Conservation (phyloP, 176 grass and related monocot species). For the Ensete glaucum region DNA sequence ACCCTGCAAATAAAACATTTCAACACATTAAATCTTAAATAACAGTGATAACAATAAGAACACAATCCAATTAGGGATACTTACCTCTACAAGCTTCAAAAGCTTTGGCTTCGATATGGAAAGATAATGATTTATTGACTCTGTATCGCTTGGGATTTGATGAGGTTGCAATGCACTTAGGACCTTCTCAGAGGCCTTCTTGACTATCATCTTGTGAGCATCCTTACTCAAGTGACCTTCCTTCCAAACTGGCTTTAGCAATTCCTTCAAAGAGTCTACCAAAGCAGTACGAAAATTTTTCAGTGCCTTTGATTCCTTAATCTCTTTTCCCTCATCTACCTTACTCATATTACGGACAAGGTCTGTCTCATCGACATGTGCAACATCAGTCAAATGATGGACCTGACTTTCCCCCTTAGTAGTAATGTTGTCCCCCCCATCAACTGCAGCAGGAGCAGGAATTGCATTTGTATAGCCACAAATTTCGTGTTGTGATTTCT, state of each 20-base stretch:
- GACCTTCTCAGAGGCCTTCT: slow-evolving; percentile 23
- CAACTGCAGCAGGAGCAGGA: neutral
- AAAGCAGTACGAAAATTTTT: slow-evolving; percentile 25
- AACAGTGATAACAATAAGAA: neutral
- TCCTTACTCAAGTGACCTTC: slow-evolving; percentile 23
- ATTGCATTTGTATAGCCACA: slow-evolving; percentile 13
- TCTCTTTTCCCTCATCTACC: neutral
- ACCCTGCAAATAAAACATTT: slow-evolving; percentile 16
- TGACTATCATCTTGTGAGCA: slow-evolving; percentile 23
- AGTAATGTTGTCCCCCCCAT: neutral
- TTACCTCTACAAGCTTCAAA: slow-evolving; percentile 27
- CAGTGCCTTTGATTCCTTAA: slow-evolving; percentile 16
- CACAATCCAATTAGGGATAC: neutral
- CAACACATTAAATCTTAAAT: neutral
- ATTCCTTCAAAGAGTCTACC: slow-evolving; percentile 28
- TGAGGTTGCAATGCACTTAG: slow-evolving; percentile 5
- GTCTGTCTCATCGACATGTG: neutral
- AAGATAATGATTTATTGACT: slow-evolving; percentile 20
- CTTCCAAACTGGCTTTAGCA: slow-evolving; percentile 26
- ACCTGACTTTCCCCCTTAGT: neutral
- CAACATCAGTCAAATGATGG: neutral
- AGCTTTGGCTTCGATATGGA: slow-evolving; percentile 17
- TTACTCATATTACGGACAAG: neutral
- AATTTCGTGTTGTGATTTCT: slow-evolving; percentile 24
- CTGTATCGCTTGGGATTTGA: slow-evolving; percentile 15